phyloP scores from a whole-genome alignment of 2,329 filamentous ascomycete species.

The Reticulascus tulasneorum region DNA sequence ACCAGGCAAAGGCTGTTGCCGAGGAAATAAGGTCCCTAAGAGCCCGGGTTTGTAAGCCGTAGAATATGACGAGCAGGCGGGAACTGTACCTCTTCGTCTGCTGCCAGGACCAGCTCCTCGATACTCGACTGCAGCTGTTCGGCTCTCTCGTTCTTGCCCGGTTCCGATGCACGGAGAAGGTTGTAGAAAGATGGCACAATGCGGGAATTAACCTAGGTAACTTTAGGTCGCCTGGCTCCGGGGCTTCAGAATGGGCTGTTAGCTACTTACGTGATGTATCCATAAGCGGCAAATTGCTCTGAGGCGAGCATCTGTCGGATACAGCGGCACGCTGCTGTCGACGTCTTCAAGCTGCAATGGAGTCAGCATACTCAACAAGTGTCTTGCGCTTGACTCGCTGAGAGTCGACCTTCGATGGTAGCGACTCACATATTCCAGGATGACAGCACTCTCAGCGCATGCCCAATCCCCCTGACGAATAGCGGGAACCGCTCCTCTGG shows the following conservation, averaged over 20 bases:
- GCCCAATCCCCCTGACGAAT: conserved; percentile 77
- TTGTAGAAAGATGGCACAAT: conserved; percentile 75
- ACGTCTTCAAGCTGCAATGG: conserved; percentile 66
- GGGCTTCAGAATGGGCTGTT: not conserved
- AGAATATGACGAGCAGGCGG: not conserved
- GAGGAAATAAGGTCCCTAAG: conserved; percentile 65
- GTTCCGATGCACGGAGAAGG: conserved; percentile 63
- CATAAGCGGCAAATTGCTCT: conserved; percentile 75
- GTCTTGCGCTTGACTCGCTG: not conserved
- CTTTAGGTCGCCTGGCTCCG: not conserved
- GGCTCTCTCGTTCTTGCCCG: too few species aligned
- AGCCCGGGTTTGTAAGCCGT: not conserved
- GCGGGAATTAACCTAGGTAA: conserved; percentile 62
- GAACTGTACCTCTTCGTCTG: conserved; percentile 34
- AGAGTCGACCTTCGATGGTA: not conserved
- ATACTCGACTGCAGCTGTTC: conserved; percentile 64
- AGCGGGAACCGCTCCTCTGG: conserved; percentile 70
- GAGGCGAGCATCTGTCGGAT: conserved; percentile 61
- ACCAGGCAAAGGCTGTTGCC: conserved; percentile 54
- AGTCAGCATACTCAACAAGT: conserved; percentile 1
- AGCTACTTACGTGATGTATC: conserved; percentile 67
- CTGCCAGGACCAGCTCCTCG: conserved; percentile 42
- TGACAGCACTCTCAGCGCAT: conserved; percentile 74
- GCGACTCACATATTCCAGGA: conserved; percentile 73
- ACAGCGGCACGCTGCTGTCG: conserved; percentile 52